Evolutionary conservation across 352 stramenopile genomes (phyloP).

Genomic region (Pythium phragmitis): DNA sequence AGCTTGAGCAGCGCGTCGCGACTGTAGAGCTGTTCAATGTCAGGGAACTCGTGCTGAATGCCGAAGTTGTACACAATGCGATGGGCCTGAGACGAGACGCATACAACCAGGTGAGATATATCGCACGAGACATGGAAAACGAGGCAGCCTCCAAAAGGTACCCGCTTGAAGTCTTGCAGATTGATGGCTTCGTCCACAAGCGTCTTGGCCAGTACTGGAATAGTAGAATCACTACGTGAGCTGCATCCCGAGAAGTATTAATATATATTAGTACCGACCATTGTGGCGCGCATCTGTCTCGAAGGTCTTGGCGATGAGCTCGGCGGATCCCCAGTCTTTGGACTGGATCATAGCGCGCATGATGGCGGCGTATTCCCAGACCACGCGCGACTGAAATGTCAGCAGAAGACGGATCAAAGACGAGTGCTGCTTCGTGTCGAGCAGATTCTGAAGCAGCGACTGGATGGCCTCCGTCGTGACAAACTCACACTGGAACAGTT

Average conservation of each 20-base stretch:
- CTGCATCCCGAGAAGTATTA: too few species aligned
- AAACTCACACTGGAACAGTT: slow-evolving; percentile 50
- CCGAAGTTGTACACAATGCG: slow-evolving; percentile 51
- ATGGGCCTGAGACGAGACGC: slow-evolving; percentile 39
- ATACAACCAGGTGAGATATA: not conserved
- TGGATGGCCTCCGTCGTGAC: slow-evolving; percentile 29
- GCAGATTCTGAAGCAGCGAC: slow-evolving; percentile 25
- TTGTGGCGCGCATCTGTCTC: slow-evolving; percentile 16
- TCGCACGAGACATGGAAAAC: not conserved
- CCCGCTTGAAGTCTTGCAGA: slow-evolving; percentile 58
- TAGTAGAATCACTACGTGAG: not conserved
- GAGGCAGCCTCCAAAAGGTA: slow-evolving; percentile 19
- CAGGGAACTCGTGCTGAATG: slow-evolving; percentile 50
- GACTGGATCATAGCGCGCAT: slow-evolving; percentile 37
- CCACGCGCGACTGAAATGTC: slow-evolving; percentile 28
- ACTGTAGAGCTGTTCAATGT: slow-evolving; percentile 67
- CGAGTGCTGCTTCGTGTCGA: slow-evolving; percentile 44
- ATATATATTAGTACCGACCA: slow-evolving; percentile 9
- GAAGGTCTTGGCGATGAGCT: slow-evolving; percentile 47
- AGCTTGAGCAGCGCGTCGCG: slow-evolving; percentile 53
- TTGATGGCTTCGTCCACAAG: slow-evolving; percentile 56
- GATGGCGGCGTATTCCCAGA: slow-evolving; percentile 38
- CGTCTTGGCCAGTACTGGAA: slow-evolving; percentile 34
- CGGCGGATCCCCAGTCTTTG: slow-evolving; percentile 65
- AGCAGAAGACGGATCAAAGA: slow-evolving; percentile 50